Conservation (phyloP, 768 basidiomycete species). For the Astraeus odoratus region DNA sequence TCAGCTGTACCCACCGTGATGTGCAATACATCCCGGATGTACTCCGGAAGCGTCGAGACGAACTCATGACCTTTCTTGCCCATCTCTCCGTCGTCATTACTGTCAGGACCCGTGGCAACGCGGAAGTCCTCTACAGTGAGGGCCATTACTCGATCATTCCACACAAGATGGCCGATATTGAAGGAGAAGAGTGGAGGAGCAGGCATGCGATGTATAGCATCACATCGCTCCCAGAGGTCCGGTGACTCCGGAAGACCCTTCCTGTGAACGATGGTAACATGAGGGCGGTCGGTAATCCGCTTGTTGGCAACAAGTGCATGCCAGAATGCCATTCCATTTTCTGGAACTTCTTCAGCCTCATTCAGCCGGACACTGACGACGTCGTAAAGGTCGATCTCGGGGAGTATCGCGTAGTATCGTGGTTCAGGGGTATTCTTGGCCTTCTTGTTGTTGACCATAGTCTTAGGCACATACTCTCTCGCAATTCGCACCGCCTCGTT, state of each 20-base stretch:
- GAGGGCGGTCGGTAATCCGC: slow-evolving; percentile 58
- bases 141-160: slow-evolving; percentile 78
- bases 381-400: slow-evolving; percentile 57
- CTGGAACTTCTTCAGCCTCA: slow-evolving; percentile 23
- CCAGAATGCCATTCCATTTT: slow-evolving; percentile 40
- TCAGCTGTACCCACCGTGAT: slow-evolving; percentile 78
- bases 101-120: slow-evolving; percentile 27
- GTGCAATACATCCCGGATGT: slow-evolving; percentile 54
- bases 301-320: slow-evolving; percentile 33
- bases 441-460: slow-evolving; percentile 26
- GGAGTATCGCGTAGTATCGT: slow-evolving; percentile 75
- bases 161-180: slow-evolving; percentile 55
- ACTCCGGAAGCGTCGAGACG: slow-evolving; percentile 37
- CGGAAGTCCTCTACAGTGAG: slow-evolving; percentile 58
- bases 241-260: slow-evolving; percentile 33
- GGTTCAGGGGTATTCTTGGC: slow-evolving; percentile 23
- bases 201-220: slow-evolving; percentile 9
- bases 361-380: slow-evolving; percentile 40
- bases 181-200: slow-evolving; percentile 53
- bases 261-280: slow-evolving; percentile 81
- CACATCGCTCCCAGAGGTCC: slow-evolving; percentile 38
- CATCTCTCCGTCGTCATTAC: slow-evolving; percentile 20
- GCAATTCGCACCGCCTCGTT: slow-evolving; percentile 35
- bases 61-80: slow-evolving; percentile 40
- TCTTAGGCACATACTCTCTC: slow-evolving; percentile 33